Conservation (phyloP, 2,329 filamentous ascomycete genomes). For the Fusarium nematophilum region DNA sequence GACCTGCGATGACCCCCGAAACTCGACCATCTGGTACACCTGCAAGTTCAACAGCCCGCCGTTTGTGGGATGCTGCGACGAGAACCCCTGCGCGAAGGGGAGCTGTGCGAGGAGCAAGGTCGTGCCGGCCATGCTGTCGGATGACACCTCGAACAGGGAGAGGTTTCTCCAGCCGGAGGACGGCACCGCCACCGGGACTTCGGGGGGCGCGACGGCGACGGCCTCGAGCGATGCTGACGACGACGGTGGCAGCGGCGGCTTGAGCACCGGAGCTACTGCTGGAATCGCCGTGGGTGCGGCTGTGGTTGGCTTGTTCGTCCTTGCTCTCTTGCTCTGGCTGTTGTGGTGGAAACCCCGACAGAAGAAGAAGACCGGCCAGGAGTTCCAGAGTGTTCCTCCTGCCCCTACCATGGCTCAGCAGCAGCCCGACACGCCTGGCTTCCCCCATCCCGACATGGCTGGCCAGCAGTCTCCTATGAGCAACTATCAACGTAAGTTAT, state of each 20-base stretch:
- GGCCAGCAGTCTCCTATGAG: slow-evolving; percentile 38
- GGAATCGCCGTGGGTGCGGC: slow-evolving; percentile 37
- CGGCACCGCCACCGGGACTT: slow-evolving; percentile 3
- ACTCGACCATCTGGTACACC: slow-evolving; percentile 48
- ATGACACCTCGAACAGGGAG: slow-evolving; percentile 19
- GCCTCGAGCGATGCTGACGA: slow-evolving; percentile 5
- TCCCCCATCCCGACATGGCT: slow-evolving; percentile 6
- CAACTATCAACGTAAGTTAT: slow-evolving; percentile 36
- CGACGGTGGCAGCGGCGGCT: slow-evolving; percentile 8
- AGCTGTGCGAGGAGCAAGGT: slow-evolving; percentile 28
- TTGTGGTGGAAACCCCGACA: slow-evolving; percentile 40
- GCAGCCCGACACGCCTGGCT: slow-evolving; percentile 26
- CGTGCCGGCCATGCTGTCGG: slow-evolving; percentile 26
- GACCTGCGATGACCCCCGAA: slow-evolving; percentile 43
- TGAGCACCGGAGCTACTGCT: slow-evolving; percentile 36
- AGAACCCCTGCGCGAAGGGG: slow-evolving; percentile 35
- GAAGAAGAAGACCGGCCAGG: slow-evolving; percentile 25
- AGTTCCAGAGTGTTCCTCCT: slow-evolving; percentile 17
- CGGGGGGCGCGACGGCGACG: slow-evolving; percentile 13
- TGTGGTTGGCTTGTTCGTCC: slow-evolving; percentile 19
- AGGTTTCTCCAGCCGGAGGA: slow-evolving; percentile 30
- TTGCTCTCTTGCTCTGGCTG: slow-evolving; percentile 32
- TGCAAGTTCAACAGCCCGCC: slow-evolving; percentile 48
- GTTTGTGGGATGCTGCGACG: slow-evolving; percentile 54
- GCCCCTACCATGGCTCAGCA: background rate